phyloP scores from a whole-genome alignment of 2,329 filamentous ascomycete genomes.

The Colletotrichum salicis region DNA sequence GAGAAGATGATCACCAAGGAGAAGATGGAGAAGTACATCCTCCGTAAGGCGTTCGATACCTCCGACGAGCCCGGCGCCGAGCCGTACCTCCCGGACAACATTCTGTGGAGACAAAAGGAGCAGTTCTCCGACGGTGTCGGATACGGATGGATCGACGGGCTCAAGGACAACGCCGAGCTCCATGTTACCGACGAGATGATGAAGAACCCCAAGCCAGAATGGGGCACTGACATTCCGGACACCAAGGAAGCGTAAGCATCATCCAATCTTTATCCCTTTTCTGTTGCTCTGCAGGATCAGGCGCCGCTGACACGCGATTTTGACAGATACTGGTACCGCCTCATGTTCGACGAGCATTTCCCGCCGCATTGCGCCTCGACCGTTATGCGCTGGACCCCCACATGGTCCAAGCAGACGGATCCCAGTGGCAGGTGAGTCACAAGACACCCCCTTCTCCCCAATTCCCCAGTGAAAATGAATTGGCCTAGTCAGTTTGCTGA shows the following conservation, averaged over 20 bases:
- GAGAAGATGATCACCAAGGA: constrained; percentile 97
- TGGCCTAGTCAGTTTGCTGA: constrained; percentile 19
- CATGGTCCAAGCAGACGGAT: constrained; percentile 96
- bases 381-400: constrained; percentile 96
- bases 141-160: constrained; percentile 97
- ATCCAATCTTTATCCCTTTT: background rate
- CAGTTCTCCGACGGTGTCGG: constrained; percentile 99
- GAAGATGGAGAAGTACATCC: constrained; percentile 95
- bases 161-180: constrained; percentile 92
- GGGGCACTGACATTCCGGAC: constrained; percentile 92
- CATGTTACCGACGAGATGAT: constrained; percentile 97
- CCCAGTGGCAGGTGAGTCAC: constrained; percentile 83
- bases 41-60: constrained; percentile 97
- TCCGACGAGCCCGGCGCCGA: constrained; percentile 81
- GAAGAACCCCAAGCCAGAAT: constrained; percentile 97
- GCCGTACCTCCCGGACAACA: constrained; percentile 94
- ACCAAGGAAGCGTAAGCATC: constrained; percentile 86
- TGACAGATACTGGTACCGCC: constrained; percentile 90
- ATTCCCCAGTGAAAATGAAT: background rate
- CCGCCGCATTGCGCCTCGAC: constrained; percentile 90
- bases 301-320: constrained; percentile 39
- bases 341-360: constrained; percentile 99
- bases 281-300: background rate
- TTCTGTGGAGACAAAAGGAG: constrained; percentile 99
- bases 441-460: background rate